A percentile compares a stretch with the other conserved stretches of the same genome.
Evolutionary conservation across 768 basidiomycete species (phyloP).

Genomic region (Cyclocybe aegerita): DNA sequence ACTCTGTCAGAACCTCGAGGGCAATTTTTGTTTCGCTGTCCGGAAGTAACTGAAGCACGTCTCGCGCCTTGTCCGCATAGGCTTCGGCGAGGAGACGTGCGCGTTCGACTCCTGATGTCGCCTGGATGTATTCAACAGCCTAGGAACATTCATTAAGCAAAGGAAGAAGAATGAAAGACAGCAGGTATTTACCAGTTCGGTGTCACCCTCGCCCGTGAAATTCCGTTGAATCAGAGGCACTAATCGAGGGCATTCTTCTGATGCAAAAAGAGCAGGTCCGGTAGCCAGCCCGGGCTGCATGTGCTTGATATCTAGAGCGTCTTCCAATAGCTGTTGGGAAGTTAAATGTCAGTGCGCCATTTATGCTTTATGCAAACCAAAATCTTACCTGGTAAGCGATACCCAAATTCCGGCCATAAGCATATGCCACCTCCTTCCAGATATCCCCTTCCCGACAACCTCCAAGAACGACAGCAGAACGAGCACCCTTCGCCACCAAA

Average conservation of each 20-base stretch:
- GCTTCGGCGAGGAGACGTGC: slow-evolving; percentile 73
- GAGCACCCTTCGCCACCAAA: slow-evolving; percentile 84
- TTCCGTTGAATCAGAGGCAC: slow-evolving; percentile 76
- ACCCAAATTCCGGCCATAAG: slow-evolving; percentile 86
- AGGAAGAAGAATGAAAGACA: background rate
- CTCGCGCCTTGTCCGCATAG: slow-evolving; percentile 77
- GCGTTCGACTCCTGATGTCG: slow-evolving; percentile 74
- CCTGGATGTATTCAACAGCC: slow-evolving; percentile 67
- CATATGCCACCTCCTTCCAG: slow-evolving; percentile 89
- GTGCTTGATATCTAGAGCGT: slow-evolving; percentile 70
- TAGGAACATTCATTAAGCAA: slow-evolving; percentile 23
- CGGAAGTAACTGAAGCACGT: slow-evolving; percentile 68
- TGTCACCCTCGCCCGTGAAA: slow-evolving; percentile 77
- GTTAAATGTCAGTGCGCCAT: slow-evolving; percentile 4
- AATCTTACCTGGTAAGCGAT: slow-evolving; percentile 60
- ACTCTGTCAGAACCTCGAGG: slow-evolving; percentile 69
- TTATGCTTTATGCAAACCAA: slow-evolving; percentile 3
- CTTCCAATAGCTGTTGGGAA: slow-evolving; percentile 71
- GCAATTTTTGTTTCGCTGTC: slow-evolving; percentile 79
- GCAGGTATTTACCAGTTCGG: slow-evolving; percentile 59
- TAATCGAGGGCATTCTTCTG: slow-evolving; percentile 79
- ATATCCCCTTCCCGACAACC: slow-evolving; percentile 75
- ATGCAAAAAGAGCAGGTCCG: slow-evolving; percentile 83
- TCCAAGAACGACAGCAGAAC: slow-evolving; percentile 86
- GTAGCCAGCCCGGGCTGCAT: slow-evolving; percentile 51